Evolutionary conservation across 148 eudicot species (phyloP).

Genomic region (Tetragonia tetragonoides): DNA sequence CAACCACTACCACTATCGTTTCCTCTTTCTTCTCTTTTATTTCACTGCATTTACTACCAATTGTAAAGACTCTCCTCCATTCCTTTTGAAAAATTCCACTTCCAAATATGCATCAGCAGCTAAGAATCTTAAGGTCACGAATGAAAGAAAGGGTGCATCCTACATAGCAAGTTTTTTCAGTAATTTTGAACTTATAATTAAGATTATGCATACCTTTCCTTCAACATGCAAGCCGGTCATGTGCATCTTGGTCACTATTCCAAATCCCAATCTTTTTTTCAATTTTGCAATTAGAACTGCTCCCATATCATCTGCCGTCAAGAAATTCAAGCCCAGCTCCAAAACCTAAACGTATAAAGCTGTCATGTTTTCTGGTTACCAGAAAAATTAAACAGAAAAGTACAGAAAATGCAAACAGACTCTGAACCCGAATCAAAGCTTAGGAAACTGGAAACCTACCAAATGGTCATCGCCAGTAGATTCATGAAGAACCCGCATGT

Average conservation of each 20-base stretch:
- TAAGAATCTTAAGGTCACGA: too few relatives aligned
- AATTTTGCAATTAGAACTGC: slow-evolving; percentile 74
- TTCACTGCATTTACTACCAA: too few relatives aligned
- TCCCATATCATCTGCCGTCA: slow-evolving; percentile 89
- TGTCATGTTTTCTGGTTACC: neutral
- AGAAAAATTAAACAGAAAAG: neutral
- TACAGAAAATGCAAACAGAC: neutral
- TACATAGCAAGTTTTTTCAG: too few relatives aligned
- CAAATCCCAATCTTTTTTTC: slow-evolving; percentile 80
- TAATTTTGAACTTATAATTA: too few relatives aligned
- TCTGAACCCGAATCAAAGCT: neutral
- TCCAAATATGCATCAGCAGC: too few relatives aligned
- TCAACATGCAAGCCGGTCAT: slow-evolving; percentile 86
- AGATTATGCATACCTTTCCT: slow-evolving; percentile 65
- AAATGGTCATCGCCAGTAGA: slow-evolving; percentile 84
- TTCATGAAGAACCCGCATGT: slow-evolving; percentile 74
- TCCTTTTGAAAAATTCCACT: too few relatives aligned
- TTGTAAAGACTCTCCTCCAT: too few relatives aligned
- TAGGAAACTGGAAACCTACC: slow-evolving; percentile 39
- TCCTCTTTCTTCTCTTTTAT: too few relatives aligned
- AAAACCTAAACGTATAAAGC: slow-evolving; percentile 51
- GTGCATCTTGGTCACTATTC: slow-evolving; percentile 78
- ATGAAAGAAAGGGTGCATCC: too few relatives aligned
- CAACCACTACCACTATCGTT: too few relatives aligned
- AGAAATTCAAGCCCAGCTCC: slow-evolving; percentile 87